Percentiles rank a stretch among this genome's conserved stretches.
phyloP scores from a whole-genome alignment of 306 rosid genomes.

The Vigna mungo region DNA sequence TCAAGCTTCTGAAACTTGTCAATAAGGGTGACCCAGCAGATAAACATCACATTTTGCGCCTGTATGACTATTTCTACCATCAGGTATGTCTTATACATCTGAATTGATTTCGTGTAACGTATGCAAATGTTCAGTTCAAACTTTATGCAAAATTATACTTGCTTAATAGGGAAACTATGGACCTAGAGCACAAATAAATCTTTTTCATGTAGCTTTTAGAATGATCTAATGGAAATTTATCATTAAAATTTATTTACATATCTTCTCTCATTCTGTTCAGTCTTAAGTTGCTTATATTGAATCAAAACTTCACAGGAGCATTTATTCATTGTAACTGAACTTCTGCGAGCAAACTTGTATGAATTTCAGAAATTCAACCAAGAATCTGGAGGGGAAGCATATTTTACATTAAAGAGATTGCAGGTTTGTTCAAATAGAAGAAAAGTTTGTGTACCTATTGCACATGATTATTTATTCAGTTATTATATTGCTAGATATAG shows the following conservation, averaged over 20 bases:
- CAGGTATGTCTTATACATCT: slow-evolving; percentile 59
- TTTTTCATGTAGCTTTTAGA: slow-evolving; percentile 21
- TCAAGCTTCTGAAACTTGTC: slow-evolving; percentile 92
- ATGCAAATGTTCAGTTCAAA: slow-evolving; percentile 23
- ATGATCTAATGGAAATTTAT: slow-evolving; percentile 34
- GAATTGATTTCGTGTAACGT: slow-evolving; percentile 26
- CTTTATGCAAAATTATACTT: slow-evolving; percentile 7
- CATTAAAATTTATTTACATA: slow-evolving; percentile 1
- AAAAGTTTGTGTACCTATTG: slow-evolving; percentile 25
- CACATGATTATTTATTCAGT: slow-evolving; percentile 23
- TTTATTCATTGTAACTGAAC: slow-evolving; percentile 94
- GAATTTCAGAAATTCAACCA: slow-evolving; percentile 95
- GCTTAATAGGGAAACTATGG: slow-evolving; percentile 29
- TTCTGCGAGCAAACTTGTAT: slow-evolving; percentile 88
- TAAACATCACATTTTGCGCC: slow-evolving; percentile 79
- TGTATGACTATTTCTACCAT: slow-evolving; percentile 94
- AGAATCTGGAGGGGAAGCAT: slow-evolving; percentile 89
- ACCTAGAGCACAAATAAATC: slow-evolving; percentile 21
- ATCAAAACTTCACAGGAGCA: slow-evolving; percentile 72
- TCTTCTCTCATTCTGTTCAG: slow-evolving; percentile 10
- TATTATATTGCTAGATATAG: neutral
- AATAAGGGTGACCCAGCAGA: slow-evolving; percentile 93
- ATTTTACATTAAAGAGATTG: slow-evolving; percentile 81
- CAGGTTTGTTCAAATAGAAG: slow-evolving; percentile 71
- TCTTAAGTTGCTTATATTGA: slow-evolving; percentile 27